Conservation (phyloP, 1,284 basidiomycete species). For the Leccinum pseudoinsigne region DNA sequence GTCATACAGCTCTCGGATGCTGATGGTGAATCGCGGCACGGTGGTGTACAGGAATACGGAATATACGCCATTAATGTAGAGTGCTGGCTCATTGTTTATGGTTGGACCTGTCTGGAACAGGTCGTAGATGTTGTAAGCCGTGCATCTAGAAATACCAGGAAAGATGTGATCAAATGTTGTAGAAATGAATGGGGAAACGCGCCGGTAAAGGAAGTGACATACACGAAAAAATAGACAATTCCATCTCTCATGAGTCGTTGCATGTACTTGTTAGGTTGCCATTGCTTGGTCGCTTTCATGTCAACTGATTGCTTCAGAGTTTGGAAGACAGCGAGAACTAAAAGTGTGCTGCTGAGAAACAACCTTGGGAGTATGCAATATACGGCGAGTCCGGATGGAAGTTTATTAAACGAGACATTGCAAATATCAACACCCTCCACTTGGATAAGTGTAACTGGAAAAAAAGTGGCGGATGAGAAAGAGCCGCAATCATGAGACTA, state of each 20-base stretch:
- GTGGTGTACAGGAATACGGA: neutral
- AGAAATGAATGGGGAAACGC: neutral
- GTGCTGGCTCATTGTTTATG: neutral
- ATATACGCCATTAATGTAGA: neutral
- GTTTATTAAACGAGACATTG: neutral
- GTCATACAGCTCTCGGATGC: slow-evolving; percentile 1
- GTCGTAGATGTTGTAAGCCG: neutral
- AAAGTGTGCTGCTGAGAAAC: neutral
- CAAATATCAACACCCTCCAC: neutral
- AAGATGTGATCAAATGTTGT: neutral
- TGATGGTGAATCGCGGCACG: neutral
- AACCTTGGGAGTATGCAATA: neutral
- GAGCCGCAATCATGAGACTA: neutral
- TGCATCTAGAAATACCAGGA: neutral
- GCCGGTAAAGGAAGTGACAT: neutral
- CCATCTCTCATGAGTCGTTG: neutral
- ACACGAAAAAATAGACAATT: neutral
- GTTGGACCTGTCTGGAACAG: neutral
- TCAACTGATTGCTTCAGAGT: neutral
- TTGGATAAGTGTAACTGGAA: neutral
- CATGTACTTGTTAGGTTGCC: neutral
- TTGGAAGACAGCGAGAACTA: neutral
- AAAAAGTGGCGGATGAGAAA: neutral
- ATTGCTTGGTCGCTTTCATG: neutral
- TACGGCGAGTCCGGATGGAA: neutral